Evolutionary conservation across 2,329 filamentous ascomycete species (phyloP), one percentile per base, ranked within the genome.

Genomic region (Cercospora zeae-maydis): DNA sequence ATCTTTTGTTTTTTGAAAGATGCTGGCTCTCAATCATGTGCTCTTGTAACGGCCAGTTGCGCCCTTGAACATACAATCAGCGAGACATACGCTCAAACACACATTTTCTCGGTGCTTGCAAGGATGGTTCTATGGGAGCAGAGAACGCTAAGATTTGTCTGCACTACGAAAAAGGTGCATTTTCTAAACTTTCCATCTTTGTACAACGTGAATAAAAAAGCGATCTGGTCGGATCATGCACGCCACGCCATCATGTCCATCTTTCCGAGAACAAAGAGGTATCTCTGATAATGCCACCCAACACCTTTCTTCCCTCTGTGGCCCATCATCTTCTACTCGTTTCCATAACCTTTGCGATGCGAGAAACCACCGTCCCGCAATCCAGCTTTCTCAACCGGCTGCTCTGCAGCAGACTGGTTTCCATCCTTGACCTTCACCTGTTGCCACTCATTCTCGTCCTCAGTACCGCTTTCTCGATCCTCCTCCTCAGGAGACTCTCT

Each of bases 371-470:
- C 62, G 39, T 66, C 62, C 39, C 60, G 21, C 21, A 64, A n/a
- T 11, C 63, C 59, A 13, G 59, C 66, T 58, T 71, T 74, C 58
- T 74, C 73, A 11, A 71, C 47, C 0, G 72, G 71, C 27, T 66
- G 70, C 65, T 74, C 71, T 1, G 68, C 69, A 19, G 63, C 63
- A 13, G 64, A 70, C 53, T 74, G 70, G 14, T 73, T 71, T 21
- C 66, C 67, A 24, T 70, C 69, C 56, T 73, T 74, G 8, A 72
- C 67, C 34, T 60, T 68, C 7, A 67, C 69, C 13, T 67, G 61
- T 58, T 71, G 68, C 52, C 76, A 74, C 13, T 76, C 74, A 19
- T 72, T 69, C 49, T 75, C 64, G 68, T 74, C 74, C 19, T 78
- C 75, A 62, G 77, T 75, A 21, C 75, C 72, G n/a, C 37, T 24